These are phyloP conservation scores for Ananas comosus DNA, from an alignment of 176 grass and related monocot species.

Conservation along the genomic window DNA sequence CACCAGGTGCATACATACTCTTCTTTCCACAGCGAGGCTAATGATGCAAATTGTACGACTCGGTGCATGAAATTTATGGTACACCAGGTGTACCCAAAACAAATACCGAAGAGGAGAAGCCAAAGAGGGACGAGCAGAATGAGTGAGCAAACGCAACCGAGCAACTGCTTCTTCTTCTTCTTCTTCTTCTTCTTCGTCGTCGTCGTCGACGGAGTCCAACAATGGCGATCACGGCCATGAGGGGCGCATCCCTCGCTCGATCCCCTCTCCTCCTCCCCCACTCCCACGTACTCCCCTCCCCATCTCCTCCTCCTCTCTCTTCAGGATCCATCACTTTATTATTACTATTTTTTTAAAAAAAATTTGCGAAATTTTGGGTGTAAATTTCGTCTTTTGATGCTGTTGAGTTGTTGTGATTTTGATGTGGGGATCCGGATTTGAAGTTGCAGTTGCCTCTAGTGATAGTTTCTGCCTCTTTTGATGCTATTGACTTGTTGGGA, in stretches of 20 bases:
- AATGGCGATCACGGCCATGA: conserved; percentile 38
- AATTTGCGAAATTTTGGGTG: background rate
- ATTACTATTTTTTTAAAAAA: background rate
- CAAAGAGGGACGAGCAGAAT: no score
- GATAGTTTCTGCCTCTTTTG: background rate
- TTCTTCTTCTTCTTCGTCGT: background rate
- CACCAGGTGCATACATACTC: no score
- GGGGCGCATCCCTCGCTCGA: conserved; percentile 23
- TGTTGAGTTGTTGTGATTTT: background rate
- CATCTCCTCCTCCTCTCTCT: no score
- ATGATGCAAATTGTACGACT: no score
- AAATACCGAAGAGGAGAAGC: no score
- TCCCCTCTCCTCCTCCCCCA: conserved; percentile 40
- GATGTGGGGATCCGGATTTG: background rate
- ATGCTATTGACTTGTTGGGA: no score
- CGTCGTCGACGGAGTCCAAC: background rate
- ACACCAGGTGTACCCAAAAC: no score
- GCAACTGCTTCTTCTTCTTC: no score
- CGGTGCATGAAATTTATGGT: no score
- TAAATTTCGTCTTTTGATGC: background rate
- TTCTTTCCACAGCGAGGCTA: no score
- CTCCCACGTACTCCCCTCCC: conserved; percentile 13
- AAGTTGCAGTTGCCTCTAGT: conserved; percentile 12
- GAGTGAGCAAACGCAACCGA: no score
- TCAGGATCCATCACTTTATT: background rate